phyloP scores from a whole-genome alignment of 2,329 filamentous ascomycete genomes.

The Aspergillus eucalypticola region DNA sequence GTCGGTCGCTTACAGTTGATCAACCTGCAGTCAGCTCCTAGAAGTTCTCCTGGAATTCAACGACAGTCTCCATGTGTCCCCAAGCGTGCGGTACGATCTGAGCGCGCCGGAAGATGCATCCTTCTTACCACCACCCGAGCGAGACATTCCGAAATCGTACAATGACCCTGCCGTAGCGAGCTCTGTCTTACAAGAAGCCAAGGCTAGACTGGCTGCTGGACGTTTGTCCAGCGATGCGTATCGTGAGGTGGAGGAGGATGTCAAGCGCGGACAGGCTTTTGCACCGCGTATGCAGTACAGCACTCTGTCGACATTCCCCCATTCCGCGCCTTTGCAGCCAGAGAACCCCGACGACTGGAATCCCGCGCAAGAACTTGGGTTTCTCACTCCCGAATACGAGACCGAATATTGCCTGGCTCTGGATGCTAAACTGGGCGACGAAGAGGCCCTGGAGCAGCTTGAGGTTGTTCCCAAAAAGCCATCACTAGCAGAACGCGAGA shows the following conservation, averaged over 20 bases:
- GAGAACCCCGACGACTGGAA: constrained; percentile 21
- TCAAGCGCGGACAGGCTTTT: constrained; percentile 43
- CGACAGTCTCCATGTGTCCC: constrained; percentile 73
- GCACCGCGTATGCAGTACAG: constrained; percentile 37
- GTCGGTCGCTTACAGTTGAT: background rate
- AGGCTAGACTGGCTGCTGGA: constrained; percentile 38
- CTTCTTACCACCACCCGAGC: constrained; percentile 50
- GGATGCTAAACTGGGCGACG: constrained; percentile 44
- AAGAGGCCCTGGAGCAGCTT: constrained; percentile 56
- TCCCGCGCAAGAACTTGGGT: constrained; percentile 41
- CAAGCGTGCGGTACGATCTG: constrained; percentile 73
- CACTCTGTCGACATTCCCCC: constrained; percentile 34
- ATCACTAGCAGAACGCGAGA: constrained; percentile 54
- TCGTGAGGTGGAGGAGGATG: constrained; percentile 39
- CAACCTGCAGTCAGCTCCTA: constrained; percentile 70
- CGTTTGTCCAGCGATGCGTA: constrained; percentile 39
- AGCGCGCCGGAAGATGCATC: constrained; percentile 47
- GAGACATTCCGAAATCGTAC: constrained; percentile 34
- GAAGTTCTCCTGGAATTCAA: constrained; percentile 91
- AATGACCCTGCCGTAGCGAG: constrained; percentile 36
- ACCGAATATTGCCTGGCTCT: constrained; percentile 44
- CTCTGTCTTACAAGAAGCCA: constrained; percentile 42
- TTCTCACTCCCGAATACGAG: constrained; percentile 47
- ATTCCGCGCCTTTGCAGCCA: constrained; percentile 24
- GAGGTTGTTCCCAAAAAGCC: constrained; percentile 38